A percentile compares a stretch with the other conserved stretches of the same genome.
Conservation (phyloP, 345 rosid species). For the Linum tenue region DNA sequence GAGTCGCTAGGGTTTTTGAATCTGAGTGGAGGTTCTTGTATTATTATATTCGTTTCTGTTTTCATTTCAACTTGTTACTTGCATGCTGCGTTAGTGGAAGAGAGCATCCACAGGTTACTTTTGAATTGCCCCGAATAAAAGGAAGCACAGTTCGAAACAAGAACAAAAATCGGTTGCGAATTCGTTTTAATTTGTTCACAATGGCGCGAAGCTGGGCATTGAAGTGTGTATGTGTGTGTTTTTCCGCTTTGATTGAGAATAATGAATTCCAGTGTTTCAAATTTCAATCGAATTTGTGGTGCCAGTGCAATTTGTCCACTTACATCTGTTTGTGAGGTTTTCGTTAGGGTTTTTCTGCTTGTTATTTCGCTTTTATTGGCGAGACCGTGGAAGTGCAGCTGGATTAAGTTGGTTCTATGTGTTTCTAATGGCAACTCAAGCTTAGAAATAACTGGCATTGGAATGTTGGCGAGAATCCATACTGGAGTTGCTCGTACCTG, state of each 20-base stretch:
- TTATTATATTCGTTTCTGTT: neutral
- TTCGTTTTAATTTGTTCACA: too few species aligned
- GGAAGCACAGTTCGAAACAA: too few species aligned
- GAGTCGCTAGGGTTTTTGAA: constrained; percentile 6
- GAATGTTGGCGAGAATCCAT: neutral
- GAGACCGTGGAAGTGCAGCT: neutral
- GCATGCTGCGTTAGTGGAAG: neutral
- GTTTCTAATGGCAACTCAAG: neutral
- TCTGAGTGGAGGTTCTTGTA: neutral
- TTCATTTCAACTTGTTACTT: neutral
- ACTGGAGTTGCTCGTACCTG: neutral
- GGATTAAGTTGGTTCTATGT: neutral
- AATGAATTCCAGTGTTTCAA: too few species aligned
- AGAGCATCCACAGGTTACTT: too few species aligned
- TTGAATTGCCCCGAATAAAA: too few species aligned
- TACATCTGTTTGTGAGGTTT: neutral
- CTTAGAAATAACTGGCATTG: neutral
- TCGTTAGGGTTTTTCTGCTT: neutral
- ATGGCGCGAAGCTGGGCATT: too few species aligned
- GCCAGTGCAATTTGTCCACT: too few species aligned
- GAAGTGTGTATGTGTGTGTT: too few species aligned
- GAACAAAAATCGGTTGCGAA: too few species aligned
- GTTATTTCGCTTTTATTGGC: neutral
- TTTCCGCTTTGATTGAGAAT: too few species aligned
- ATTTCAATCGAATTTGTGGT: too few species aligned